These are phyloP conservation scores for Aspergillus versicolor DNA, from an alignment of 2,329 filamentous ascomycete genomes.

Conservation along the genomic window DNA sequence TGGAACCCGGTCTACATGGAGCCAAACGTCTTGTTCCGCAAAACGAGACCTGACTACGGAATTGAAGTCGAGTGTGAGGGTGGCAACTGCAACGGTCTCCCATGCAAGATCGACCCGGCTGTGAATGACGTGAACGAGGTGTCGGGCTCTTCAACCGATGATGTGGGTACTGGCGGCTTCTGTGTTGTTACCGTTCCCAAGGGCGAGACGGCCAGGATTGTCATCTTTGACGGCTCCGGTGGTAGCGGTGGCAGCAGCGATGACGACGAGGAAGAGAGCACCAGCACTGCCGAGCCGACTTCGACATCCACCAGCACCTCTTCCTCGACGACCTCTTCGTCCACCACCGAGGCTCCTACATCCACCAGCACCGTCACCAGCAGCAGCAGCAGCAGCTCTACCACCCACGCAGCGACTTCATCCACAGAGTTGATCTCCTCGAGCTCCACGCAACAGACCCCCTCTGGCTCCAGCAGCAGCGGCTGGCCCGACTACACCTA, in stretches of 20 bases:
- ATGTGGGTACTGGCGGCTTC: conserved; percentile 68
- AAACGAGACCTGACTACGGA: conserved; percentile 63
- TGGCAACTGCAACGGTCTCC: conserved; percentile 68
- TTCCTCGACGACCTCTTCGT: conserved; percentile 14
- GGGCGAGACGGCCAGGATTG: conserved; percentile 65
- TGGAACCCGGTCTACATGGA: conserved; percentile 74
- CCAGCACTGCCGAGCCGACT: conserved; percentile 14
- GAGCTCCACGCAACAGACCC: conserved; percentile 3
- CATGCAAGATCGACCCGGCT: conserved; percentile 68
- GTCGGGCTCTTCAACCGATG: conserved; percentile 55
- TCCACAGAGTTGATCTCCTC: conserved; percentile 4
- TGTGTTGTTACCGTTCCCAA: conserved; percentile 74
- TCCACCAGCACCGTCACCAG: conserved; percentile 10
- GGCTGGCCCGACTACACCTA: conserved; percentile 16
- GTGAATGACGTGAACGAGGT: conserved; percentile 59
- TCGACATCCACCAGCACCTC: conserved; percentile 7
- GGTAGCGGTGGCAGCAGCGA: conserved; percentile 16
- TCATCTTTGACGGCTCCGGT: conserved; percentile 53
- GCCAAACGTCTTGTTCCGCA: conserved; percentile 51
- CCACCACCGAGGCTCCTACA: conserved; percentile 13
- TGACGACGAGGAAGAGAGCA: conserved; percentile 8
- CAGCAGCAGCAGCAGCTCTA: conserved; percentile 12
- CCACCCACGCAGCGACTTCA: conserved; percentile 10
- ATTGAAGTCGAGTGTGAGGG: conserved; percentile 68
- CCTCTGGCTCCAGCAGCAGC: conserved; percentile 9